Percentiles rank a stretch among this genome's conserved stretches.
Evolutionary conservation across 1,284 basidiomycete genomes (phyloP).

Genomic region (Ceratobasidium sp.): DNA sequence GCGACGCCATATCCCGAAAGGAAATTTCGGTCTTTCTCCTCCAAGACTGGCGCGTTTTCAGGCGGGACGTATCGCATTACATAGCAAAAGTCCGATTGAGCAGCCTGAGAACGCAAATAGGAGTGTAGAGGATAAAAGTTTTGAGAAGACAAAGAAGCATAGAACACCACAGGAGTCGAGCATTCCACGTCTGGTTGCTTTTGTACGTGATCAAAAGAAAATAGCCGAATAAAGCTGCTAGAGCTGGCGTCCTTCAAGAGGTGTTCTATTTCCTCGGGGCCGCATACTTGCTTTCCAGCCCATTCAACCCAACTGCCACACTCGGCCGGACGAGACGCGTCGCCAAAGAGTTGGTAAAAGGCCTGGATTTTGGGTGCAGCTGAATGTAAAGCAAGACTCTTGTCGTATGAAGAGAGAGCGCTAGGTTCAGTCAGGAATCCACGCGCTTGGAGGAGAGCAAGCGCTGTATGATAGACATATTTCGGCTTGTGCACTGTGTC

Average conservation of each 20-base stretch:
- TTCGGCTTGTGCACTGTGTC: slow-evolving; percentile 62
- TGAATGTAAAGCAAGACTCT: slow-evolving; percentile 76
- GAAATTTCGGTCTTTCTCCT: slow-evolving; percentile 58
- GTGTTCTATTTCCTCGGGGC: slow-evolving; percentile 70
- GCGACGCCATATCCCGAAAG: slow-evolving; percentile 92
- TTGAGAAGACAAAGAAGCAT: slow-evolving; percentile 70
- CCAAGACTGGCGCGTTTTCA: slow-evolving; percentile 46
- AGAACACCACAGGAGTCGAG: slow-evolving; percentile 75
- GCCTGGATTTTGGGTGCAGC: slow-evolving; percentile 79
- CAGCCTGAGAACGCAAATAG: slow-evolving; percentile 63
- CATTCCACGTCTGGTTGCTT: slow-evolving; percentile 61
- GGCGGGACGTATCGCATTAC: slow-evolving; percentile 78
- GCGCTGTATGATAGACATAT: slow-evolving; percentile 67
- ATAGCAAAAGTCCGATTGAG: slow-evolving; percentile 71
- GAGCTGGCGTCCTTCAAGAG: slow-evolving; percentile 54
- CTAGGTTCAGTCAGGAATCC: slow-evolving; percentile 66
- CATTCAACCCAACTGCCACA: slow-evolving; percentile 93
- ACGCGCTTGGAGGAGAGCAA: slow-evolving; percentile 65
- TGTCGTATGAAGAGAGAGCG: slow-evolving; percentile 67
- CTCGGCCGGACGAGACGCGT: slow-evolving; percentile 53
- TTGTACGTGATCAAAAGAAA: slow-evolving; percentile 79
- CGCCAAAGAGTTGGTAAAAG: slow-evolving; percentile 67
- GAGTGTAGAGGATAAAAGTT: slow-evolving; percentile 81
- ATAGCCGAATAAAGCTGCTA: slow-evolving; percentile 54
- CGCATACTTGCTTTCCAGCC: slow-evolving; percentile 83